A percentile compares a stretch with the other conserved stretches of the same genome.
These are phyloP conservation scores for Moricandia arvensis DNA, from an alignment of 345 rosid species.

Conservation along the genomic window DNA sequence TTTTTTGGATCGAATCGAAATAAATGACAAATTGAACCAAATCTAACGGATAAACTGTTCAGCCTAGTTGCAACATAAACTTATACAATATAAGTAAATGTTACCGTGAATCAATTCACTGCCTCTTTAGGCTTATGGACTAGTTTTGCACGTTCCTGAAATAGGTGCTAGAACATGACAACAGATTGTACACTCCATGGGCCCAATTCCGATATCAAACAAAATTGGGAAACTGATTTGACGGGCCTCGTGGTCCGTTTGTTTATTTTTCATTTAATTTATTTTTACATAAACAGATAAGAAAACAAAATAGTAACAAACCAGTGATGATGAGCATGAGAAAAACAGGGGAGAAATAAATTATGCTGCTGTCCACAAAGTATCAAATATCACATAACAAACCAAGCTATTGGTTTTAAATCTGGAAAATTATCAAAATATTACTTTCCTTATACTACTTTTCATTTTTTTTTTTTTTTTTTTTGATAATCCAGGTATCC, in stretches of 20 bases:
- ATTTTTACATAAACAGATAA: background rate
- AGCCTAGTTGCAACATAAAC: too few species aligned
- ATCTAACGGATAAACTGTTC: too few species aligned
- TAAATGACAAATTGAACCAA: too few species aligned
- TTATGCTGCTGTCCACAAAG: background rate
- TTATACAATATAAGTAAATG: too few species aligned
- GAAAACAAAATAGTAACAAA: slow-evolving; percentile 12
- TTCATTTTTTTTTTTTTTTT: too few species aligned
- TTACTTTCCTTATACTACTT: too few species aligned
- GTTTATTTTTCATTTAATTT: slow-evolving; percentile 4
- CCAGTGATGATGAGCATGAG: background rate
- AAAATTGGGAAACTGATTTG: background rate
- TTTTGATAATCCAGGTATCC: too few species aligned
- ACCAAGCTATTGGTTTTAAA: too few species aligned
- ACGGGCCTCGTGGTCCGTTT: background rate
- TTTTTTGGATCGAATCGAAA: too few species aligned
- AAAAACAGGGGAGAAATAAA: background rate
- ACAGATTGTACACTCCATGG: background rate
- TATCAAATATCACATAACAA: background rate
- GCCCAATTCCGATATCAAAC: background rate
- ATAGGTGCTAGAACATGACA: background rate
- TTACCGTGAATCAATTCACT: background rate
- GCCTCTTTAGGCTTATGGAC: background rate
- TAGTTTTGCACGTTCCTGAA: background rate
- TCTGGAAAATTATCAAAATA: too few species aligned